Evolutionary conservation across 2,329 filamentous ascomycete genomes (phyloP), one percentile per base, ranked within the genome.

Genomic region (Fusarium nanum): DNA sequence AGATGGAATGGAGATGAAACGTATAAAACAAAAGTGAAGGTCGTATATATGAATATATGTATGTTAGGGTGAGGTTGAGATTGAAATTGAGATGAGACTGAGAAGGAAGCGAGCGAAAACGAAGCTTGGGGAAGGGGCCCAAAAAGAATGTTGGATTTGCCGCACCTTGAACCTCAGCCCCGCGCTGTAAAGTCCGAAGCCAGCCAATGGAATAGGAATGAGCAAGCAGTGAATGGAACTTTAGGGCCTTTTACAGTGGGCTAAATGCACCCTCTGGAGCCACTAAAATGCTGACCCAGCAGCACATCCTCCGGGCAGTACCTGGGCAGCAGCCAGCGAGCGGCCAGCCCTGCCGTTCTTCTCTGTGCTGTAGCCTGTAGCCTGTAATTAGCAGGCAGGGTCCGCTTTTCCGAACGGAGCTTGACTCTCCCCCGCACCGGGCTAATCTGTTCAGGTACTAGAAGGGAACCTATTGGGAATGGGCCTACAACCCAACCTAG

Each of bases 401-500:
- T 67, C 73, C 73, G 72, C 73, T 73, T 71, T 75, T 71, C 70
- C 68, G 72, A 75, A 55, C 70, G 57, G 54, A 64, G 64, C 70
- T 70, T 71, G 60, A 67, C 62, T 67, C 73, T 72, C 73, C 73
- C 52, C 73, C 73, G 73, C 73, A 76, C 64, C 57, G 32, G 63
- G 64, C 73, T 76, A 76, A 70, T 57, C 64, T 61, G 37, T 53
- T 64, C 55, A 64, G 65, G 69, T 60, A 23, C 69, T 74, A 72
- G 67, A 52, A 52, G 23, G 48, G 34, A 28, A 44, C 54, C 50
- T 57, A 60, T 62, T 67, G 46, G 59, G 58, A 56, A 46, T 40
- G 37, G 54, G 48, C 53, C 49, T 53, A 37, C 34, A 37, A 57
- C 56, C 48, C 18, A 25, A 40, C 16, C 32, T 46, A n/a, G 44